These are phyloP conservation scores for Metschnikowia cerradonensis DNA, from an alignment of 805 yeast species.

Conservation along the genomic window DNA sequence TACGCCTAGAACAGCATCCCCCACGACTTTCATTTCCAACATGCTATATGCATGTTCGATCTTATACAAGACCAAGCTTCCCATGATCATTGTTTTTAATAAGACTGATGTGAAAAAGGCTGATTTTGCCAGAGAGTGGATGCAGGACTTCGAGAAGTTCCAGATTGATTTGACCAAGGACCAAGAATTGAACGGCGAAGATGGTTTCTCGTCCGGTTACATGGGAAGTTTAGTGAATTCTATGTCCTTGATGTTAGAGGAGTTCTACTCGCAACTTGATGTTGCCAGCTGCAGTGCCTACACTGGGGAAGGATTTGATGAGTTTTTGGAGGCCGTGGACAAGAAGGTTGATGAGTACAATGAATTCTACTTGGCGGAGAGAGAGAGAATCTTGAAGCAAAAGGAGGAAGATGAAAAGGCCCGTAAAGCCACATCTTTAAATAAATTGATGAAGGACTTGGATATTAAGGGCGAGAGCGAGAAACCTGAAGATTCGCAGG, in stretches of 20 bases:
- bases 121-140: conserved; percentile 91
- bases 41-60: conserved; percentile 98
- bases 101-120: conserved; percentile 87
- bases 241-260: conserved; percentile 94
- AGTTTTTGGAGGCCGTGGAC: conserved; percentile 79
- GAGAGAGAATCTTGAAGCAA: conserved; percentile 73
- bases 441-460: conserved; percentile 78
- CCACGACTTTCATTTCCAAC: conserved; percentile 95
- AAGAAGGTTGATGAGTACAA: conserved; percentile 84
- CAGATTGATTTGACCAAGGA: conserved; percentile 70
- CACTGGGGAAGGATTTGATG: conserved; percentile 94
- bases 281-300: conserved; percentile 89
- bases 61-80: conserved; percentile 89
- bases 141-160: conserved; percentile 92
- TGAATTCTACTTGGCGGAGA: conserved; percentile 75
- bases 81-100: conserved; percentile 95
- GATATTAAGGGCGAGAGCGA: conserved; percentile 49
- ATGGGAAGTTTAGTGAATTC: conserved; percentile 93
- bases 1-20: conserved; percentile 91
- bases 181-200: conserved; percentile 61
- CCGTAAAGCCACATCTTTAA: conserved; percentile 67
- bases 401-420: conserved; percentile 72
- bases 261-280: conserved; percentile 88
- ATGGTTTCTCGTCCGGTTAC: conserved; percentile 70
- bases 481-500: conserved; percentile 36